Percentiles rank a stretch among this genome's conserved stretches.
These are phyloP conservation scores for Coprinopsis marcescibilis DNA, from an alignment of 768 basidiomycete genomes.

Conservation along the genomic window DNA sequence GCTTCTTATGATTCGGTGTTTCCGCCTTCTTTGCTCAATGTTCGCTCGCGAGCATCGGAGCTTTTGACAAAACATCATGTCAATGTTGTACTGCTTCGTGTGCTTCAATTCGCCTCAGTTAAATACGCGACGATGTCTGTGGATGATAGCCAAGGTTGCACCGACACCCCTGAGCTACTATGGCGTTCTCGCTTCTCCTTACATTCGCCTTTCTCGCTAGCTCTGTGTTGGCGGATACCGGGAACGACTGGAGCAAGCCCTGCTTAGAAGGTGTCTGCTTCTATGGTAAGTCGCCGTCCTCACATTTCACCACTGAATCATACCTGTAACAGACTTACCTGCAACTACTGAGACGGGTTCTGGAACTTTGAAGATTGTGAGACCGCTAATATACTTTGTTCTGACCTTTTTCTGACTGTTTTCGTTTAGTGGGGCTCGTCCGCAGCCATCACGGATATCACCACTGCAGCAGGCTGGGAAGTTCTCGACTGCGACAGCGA, in stretches of 20 bases:
- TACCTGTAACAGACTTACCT: conserved; percentile 9
- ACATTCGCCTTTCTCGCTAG: conserved; percentile 2
- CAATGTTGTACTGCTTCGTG: too few relatives aligned
- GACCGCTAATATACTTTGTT: not conserved
- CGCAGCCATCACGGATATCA: conserved; percentile 31
- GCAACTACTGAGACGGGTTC: conserved; percentile 4
- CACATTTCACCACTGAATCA: not conserved
- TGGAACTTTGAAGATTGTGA: conserved; percentile 11
- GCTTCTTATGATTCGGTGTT: too few relatives aligned
- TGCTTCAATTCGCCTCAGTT: too few relatives aligned
- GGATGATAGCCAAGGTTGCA: too few relatives aligned
- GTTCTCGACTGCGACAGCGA: conserved; percentile 31
- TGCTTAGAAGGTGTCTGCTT: conserved; percentile 13
- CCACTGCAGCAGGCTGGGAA: conserved; percentile 33
- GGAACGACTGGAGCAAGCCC: conserved; percentile 16
- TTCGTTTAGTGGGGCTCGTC: conserved; percentile 17
- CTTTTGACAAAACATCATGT: too few relatives aligned
- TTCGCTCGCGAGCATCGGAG: too few relatives aligned
- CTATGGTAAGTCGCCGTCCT: conserved; percentile 15
- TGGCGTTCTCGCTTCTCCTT: conserved; percentile 3
- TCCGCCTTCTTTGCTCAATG: too few relatives aligned
- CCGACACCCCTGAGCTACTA: too few relatives aligned
- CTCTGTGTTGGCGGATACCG: conserved; percentile 1
- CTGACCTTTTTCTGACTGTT: not conserved
- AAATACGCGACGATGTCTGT: too few relatives aligned